Evolutionary conservation across 2,329 filamentous ascomycete species (phyloP).

Genomic region (Pyrenochaeta sp.): DNA sequence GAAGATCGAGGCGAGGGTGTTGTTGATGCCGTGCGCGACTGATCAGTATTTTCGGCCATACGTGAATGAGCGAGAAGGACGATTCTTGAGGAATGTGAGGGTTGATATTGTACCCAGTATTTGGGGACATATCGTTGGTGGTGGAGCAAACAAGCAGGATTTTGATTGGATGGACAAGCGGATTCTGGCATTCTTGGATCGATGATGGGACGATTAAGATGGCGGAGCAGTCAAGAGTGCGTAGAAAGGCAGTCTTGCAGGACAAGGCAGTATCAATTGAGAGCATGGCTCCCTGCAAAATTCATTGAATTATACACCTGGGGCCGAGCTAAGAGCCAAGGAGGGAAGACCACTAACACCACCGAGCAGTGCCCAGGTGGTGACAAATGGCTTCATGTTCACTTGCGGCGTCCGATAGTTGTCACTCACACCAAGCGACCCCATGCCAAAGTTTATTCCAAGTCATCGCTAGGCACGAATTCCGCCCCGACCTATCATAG

Average conservation of each 20-base stretch:
- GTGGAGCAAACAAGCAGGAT: constrained; percentile 47
- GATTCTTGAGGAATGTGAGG: constrained; percentile 41
- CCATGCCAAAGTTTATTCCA: too few relatives aligned
- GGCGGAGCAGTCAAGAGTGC: not conserved
- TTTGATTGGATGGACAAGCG: constrained; percentile 29
- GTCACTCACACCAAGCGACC: too few relatives aligned
- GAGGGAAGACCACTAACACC: too few relatives aligned
- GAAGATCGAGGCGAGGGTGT: constrained; percentile 46
- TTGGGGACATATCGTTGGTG: constrained; percentile 54
- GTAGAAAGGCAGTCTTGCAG: too few relatives aligned
- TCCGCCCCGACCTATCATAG: not conserved
- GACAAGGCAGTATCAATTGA: too few relatives aligned
- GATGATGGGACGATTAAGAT: not conserved
- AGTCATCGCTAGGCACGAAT: too few relatives aligned
- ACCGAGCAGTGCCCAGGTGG: too few relatives aligned
- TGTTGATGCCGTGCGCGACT: constrained; percentile 52
- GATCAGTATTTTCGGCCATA: constrained; percentile 55
- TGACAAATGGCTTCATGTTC: too few relatives aligned
- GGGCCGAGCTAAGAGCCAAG: too few relatives aligned
- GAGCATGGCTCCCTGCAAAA: too few relatives aligned
- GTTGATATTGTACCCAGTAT: constrained; percentile 48
- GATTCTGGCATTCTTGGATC: constrained; percentile 20
- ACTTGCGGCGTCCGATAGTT: too few relatives aligned
- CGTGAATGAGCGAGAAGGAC: constrained; percentile 49
- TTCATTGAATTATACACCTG: too few relatives aligned